Base-by-base conservation (phyloP, 768 basidiomycete genomes). In the Podaxis mareebaensis region DNA sequence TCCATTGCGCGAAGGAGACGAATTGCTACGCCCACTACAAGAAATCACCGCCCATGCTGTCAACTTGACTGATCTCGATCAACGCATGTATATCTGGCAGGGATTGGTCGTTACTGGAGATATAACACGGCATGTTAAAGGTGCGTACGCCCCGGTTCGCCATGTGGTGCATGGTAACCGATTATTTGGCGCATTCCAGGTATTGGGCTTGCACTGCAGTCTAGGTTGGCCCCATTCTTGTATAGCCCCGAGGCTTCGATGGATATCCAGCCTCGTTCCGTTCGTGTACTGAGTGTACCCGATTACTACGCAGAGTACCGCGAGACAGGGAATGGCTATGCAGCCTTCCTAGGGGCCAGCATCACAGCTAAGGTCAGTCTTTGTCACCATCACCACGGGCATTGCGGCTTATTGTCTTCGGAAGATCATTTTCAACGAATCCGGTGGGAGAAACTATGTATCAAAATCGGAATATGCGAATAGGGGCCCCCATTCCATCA, bases 221-320 rank as follows among this genome's bases (percentile, higher is more conserved):
- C 89, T 12, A 84, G 91, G 38, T 76, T 94, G 28, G 77, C 85
- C 3, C 78, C 90, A 3, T 92, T 82, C 72, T 76, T 90, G 49
- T 78, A 75, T 54, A 84, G 81, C 58, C 78, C 85, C 2, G 90
- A 93, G 38, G 77, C 90, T 39, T 79, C 82, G 54, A 89, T 85
- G 36, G 91, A 93, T 11, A 77, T 90, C 22, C 92, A 93, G 68
- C 80, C 92, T n/a, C 84, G 86, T 33, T 74, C 76, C 30, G 84
- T 87, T 44, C 83, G 86, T 24, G 79, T 86, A 5, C 71, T 93
- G 55, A 83, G 77, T 39, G 83, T 95, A 7, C 94, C 95, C 0
- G 94, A 96, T 36, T 96, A 95, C 74, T 97, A 94, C 72, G 89
- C 91, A 7, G 93, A 96, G 72, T 97, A 92, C 69, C 81, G 92